Conservation (phyloP, 1,284 basidiomycete species). For the Entoloma clypeatum region DNA sequence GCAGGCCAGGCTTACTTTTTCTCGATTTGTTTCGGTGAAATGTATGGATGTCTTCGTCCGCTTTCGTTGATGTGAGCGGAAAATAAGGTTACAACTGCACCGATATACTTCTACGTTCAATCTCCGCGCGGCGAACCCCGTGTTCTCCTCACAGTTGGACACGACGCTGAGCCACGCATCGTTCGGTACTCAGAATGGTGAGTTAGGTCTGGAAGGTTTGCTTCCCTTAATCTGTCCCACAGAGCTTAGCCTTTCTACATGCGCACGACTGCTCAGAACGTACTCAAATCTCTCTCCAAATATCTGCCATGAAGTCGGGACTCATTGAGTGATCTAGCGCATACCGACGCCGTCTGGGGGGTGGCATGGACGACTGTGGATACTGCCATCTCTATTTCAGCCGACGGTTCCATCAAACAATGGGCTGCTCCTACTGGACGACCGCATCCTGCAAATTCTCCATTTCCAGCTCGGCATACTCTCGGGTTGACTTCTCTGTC, state of each 20-base stretch:
- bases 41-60: constrained; percentile 81
- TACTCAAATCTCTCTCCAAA: constrained; percentile 35
- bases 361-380: constrained; percentile 71
- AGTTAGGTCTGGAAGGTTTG: constrained; percentile 5
- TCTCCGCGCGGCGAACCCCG: constrained; percentile 47
- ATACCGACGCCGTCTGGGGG: constrained; percentile 80
- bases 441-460: constrained; percentile 47
- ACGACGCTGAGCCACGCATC: constrained; percentile 21
- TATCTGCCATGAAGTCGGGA: constrained; percentile 21
- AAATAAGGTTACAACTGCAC: constrained; percentile 43
- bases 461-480: constrained; percentile 59
- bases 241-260: constrained; percentile 73
- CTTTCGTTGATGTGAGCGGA: constrained; percentile 77
- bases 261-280: constrained; percentile 71
- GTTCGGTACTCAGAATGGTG: constrained; percentile 18
- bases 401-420: constrained; percentile 70
- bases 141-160: constrained; percentile 18
- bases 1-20: constrained; percentile 14
- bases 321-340: constrained; percentile 50
- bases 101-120: constrained; percentile 33
- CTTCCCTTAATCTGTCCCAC: constrained; percentile 8
- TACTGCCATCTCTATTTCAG: constrained; percentile 63
- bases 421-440: constrained; percentile 67
- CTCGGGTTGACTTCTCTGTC: constrained; percentile 74
- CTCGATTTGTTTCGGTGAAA: constrained; percentile 22